phyloP scores from a whole-genome alignment of 768 basidiomycete genomes.

The Asterophora lycoperdoides region DNA sequence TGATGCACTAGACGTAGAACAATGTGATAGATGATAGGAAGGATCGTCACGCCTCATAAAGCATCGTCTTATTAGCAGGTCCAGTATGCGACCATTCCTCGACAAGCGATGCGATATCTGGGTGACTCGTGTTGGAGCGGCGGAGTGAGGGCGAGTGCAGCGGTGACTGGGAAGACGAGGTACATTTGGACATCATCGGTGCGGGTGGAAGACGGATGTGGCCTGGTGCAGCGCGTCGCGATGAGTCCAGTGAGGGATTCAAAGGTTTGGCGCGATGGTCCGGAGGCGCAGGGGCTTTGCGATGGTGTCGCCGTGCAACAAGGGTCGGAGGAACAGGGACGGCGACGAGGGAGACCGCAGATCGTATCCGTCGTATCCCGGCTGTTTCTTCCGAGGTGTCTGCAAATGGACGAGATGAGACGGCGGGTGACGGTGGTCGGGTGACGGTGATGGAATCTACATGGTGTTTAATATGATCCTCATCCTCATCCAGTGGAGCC shows the following conservation, averaged over 20 bases:
- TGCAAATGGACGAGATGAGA: conserved; percentile 4
- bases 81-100: conserved; percentile 53
- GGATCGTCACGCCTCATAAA: conserved; percentile 31
- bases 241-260: conserved; percentile 1
- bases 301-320: conserved; percentile 5
- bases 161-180: conserved; percentile 40
- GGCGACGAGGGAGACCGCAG: conserved; percentile 30
- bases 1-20: too few species aligned
- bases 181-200: conserved; percentile 30
- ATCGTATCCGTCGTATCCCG: conserved; percentile 29
- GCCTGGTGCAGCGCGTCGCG: conserved; percentile 11
- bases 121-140: conserved; percentile 44
- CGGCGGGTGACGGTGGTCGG: conserved; percentile 11
- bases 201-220: conserved; percentile 23
- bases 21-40: background rate
- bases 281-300: conserved; percentile 3
- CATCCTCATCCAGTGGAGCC: conserved; percentile 20
- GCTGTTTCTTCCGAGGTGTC: conserved; percentile 11
- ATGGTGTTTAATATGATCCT: conserved; percentile 18
- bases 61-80: conserved; percentile 55
- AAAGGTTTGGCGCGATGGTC: conserved; percentile 6
- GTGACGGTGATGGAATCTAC: conserved; percentile 1
- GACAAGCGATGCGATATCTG: conserved; percentile 55
- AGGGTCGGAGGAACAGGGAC: conserved; percentile 15
- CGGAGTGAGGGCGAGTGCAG: conserved; percentile 48